Conservation (phyloP, 2,329 filamentous ascomycete genomes). For the Fusarium longipes region DNA sequence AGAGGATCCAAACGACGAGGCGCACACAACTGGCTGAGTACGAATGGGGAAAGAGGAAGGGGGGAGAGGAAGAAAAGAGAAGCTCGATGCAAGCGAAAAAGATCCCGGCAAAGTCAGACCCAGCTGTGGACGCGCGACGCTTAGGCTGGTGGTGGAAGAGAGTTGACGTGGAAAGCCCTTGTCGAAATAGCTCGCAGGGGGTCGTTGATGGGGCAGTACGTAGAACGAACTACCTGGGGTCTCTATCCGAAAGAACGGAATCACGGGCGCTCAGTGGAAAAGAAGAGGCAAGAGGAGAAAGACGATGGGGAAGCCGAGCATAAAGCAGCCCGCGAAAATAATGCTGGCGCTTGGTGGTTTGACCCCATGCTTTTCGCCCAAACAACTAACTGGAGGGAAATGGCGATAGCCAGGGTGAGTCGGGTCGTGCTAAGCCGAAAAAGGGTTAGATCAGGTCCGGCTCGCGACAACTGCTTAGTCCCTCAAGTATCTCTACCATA, state of each 20-base stretch:
- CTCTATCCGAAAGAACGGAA: background rate
- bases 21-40: conserved; percentile 42
- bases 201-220: conserved; percentile 17
- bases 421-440: conserved; percentile 11
- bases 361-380: conserved; percentile 37
- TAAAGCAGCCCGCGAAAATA: conserved; percentile 35
- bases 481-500: conserved; percentile 25
- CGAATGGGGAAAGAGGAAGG: conserved; percentile 33
- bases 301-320: conserved; percentile 33
- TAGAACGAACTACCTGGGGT: conserved; percentile 23
- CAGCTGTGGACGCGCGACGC: conserved; percentile 20
- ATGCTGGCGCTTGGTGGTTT: conserved; percentile 44
- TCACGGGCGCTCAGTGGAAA: conserved; percentile 7
- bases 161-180: conserved; percentile 10
- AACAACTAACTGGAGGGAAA: conserved; percentile 42
- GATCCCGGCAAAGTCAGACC: conserved; percentile 31
- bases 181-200: conserved; percentile 34
- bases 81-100: conserved; percentile 26
- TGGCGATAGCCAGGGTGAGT: conserved; percentile 42
- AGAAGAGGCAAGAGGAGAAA: conserved; percentile 10
- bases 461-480: conserved; percentile 23
- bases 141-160: conserved; percentile 33
- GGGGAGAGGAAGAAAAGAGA: conserved; percentile 26
- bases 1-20: conserved; percentile 42
- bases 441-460: conserved; percentile 27